Conservation (phyloP, 2,329 filamentous ascomycete genomes). For the Aureobasidium sp. region DNA sequence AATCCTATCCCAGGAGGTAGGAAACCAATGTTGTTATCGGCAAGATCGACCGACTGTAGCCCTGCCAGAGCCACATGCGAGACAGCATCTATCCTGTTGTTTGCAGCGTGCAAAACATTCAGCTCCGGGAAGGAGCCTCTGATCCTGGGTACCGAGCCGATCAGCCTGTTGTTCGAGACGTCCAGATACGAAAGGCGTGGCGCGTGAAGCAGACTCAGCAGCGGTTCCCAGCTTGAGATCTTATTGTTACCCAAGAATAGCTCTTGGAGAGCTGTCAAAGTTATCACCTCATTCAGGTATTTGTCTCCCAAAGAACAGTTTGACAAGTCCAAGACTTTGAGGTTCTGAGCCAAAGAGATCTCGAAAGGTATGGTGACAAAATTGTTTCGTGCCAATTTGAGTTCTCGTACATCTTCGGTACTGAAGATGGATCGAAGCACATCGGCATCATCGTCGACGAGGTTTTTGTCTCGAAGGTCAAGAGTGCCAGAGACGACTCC, state of each 20-base stretch:
- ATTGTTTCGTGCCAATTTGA: slow-evolving; percentile 72
- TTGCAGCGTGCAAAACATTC: slow-evolving; percentile 62
- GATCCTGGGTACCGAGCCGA: slow-evolving; percentile 57
- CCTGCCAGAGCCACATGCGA: slow-evolving; percentile 68
- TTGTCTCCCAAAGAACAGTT: slow-evolving; percentile 45
- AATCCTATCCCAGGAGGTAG: slow-evolving; percentile 76
- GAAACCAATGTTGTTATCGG: slow-evolving; percentile 78
- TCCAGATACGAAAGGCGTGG: slow-evolving; percentile 71
- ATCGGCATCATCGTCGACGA: slow-evolving; percentile 34
- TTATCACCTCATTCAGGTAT: slow-evolving; percentile 54
- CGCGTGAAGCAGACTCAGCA: slow-evolving; percentile 62
- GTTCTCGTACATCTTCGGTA: slow-evolving; percentile 43
- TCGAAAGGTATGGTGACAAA: slow-evolving; percentile 63
- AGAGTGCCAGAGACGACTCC: slow-evolving; percentile 31
- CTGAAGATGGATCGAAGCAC: slow-evolving; percentile 39
- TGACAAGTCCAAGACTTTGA: slow-evolving; percentile 47
- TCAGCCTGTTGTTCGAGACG: slow-evolving; percentile 74
- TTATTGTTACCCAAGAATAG: slow-evolving; percentile 70
- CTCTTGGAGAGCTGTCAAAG: slow-evolving; percentile 65
- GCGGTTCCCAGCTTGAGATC: slow-evolving; percentile 60
- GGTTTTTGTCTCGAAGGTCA: slow-evolving; percentile 34
- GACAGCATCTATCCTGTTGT: slow-evolving; percentile 66
- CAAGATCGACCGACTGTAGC: slow-evolving; percentile 67
- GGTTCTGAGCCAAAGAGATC: slow-evolving; percentile 60
- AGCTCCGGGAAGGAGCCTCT: slow-evolving; percentile 63